phyloP scores from a whole-genome alignment of 2,329 filamentous ascomycete genomes.

The Knufia fluminis region DNA sequence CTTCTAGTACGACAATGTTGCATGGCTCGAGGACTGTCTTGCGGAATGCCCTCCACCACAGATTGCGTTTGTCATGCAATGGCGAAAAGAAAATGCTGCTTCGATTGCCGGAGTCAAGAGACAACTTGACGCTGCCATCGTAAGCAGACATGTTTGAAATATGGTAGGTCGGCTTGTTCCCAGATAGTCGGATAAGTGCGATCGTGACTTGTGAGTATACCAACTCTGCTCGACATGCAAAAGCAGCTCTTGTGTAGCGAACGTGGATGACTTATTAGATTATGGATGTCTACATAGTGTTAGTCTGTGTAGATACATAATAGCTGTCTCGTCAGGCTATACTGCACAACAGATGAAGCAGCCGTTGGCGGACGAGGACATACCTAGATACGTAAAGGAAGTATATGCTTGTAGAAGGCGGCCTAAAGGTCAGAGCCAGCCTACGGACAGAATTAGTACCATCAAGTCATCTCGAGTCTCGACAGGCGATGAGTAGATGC shows the following conservation, averaged over 20 bases:
- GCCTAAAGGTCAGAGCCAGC: neutral
- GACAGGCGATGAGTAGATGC: no score
- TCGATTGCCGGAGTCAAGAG: neutral
- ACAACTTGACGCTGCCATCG: neutral
- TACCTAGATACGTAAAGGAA: neutral
- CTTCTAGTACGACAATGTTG: neutral
- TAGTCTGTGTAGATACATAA: no score
- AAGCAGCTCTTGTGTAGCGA: no score
- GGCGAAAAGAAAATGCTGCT: neutral
- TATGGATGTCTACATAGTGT: no score
- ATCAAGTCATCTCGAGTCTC: neutral
- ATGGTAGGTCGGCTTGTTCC: neutral
- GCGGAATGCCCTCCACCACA: constrained; percentile 9
- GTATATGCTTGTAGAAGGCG: neutral
- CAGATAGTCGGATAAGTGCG: no score
- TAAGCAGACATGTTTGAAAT: neutral
- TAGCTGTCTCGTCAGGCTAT: no score
- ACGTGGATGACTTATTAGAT: no score
- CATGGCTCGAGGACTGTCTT: constrained; percentile 9
- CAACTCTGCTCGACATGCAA: no score
- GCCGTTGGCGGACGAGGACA: neutral
- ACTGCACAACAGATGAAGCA: no score
- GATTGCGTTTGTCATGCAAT: constrained; percentile 3
- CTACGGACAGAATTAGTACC: neutral
- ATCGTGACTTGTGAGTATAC: no score